phyloP scores from a whole-genome alignment of 225 moss, liverwort and hornwort species.

The Asterella californica region DNA sequence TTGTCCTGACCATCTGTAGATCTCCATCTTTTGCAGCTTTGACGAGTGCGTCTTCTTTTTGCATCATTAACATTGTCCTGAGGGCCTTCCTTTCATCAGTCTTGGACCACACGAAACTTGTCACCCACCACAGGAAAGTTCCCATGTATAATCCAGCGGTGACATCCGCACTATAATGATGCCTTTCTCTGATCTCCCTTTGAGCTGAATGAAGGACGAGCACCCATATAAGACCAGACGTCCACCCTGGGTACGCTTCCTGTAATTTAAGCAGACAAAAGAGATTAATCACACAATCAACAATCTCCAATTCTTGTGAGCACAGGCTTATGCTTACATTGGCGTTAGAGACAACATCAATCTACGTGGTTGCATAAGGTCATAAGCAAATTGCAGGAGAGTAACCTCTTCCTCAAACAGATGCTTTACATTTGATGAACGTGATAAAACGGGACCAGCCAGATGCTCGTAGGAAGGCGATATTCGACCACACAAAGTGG shows the following conservation, averaged over 20 bases:
- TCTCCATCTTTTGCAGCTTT: constrained; percentile 77
- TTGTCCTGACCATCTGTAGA: constrained; percentile 51
- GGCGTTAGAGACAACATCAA: too few relatives aligned
- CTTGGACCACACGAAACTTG: constrained; percentile 68
- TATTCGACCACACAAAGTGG: too few relatives aligned
- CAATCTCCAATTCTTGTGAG: neutral
- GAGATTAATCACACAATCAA: neutral
- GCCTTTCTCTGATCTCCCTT: constrained; percentile 85
- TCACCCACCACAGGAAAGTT: constrained; percentile 64
- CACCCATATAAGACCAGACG: constrained; percentile 60
- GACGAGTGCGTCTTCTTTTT: constrained; percentile 51
- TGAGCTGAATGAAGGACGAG: constrained; percentile 69
- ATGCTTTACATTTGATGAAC: too few relatives aligned
- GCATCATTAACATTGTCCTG: constrained; percentile 32
- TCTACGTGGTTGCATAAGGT: too few relatives aligned
- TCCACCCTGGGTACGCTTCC: constrained; percentile 87
- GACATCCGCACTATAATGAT: constrained; percentile 88
- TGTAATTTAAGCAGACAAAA: constrained; percentile 20
- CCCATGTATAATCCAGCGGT: constrained; percentile 60
- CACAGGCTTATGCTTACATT: neutral
- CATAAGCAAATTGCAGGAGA: too few relatives aligned
- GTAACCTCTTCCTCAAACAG: too few relatives aligned
- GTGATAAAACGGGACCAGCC: too few relatives aligned
- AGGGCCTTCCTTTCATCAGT: constrained; percentile 36
- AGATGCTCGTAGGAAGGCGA: too few relatives aligned